Evolutionary conservation across 2,329 filamentous ascomycete genomes (phyloP), one percentile per base, ranked within the genome.

Genomic region (Verticillium dahliae): DNA sequence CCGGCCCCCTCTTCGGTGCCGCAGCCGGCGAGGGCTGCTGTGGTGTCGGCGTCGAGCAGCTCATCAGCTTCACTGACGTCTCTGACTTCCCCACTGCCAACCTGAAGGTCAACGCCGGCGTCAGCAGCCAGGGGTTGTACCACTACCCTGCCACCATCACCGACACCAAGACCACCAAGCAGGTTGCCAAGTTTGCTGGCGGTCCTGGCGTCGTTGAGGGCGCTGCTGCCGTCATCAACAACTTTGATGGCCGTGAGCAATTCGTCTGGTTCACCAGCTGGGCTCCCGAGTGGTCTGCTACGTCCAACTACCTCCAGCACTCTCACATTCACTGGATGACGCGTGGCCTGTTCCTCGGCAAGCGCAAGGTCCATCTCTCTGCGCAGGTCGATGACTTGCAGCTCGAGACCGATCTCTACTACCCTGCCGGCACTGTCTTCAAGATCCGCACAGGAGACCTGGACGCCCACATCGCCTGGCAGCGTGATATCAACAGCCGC

Each of bases 341-440:
- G 4, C 78, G 83, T 63, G 85, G 85, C 45, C 70, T 87, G 9
- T 82, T 83, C 64, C 74, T 81, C 10, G 84, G 84, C 15, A 81
- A 82, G 68, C 79, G 82, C 60, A 78, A 84, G 64, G 75, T 81
- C 54, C 80, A 84, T 63, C 71, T 86, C 37, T 81, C 75, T 71
- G 81, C 83, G 11, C 84, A 86, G 67, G 81, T 88, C 34, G 85
- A 88, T 67, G 85, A 88, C 66, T 83, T 88, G 75, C 83, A 87
- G 66, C 74, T 88, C 27, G 74, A 76, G 39, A 78, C 80, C 2
- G 77, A 77, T 11, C 74, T 84, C 50, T 84, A 84, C 68, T 67
- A 71, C 18, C 83, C 84, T 1, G 66, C 67, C 22, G 78, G 76
- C 6, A 74, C 71, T 0, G 75, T 73, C 6, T 88, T 83, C 74